Evolutionary conservation across 2,329 filamentous ascomycete genomes (phyloP).

Genomic region (Coniella vitis): DNA sequence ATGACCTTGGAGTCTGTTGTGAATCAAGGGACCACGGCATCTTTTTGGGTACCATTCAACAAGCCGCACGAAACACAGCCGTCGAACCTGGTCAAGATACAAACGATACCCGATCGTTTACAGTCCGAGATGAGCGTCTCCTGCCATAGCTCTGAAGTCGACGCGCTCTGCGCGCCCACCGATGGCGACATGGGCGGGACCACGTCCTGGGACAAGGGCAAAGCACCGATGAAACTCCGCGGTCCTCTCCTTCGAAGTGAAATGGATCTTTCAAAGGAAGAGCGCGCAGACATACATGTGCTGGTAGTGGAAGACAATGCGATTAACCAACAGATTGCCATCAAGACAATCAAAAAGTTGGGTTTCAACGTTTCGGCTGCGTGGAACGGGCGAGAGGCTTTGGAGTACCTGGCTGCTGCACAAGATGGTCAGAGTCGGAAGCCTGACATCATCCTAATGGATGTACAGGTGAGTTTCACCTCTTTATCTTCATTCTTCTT

Average conservation of each 20-base stretch:
- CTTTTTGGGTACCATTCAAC: conserved; percentile 71
- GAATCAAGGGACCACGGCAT: conserved; percentile 64
- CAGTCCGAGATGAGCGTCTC: conserved; percentile 59
- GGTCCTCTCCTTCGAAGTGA: conserved; percentile 27
- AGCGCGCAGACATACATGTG: conserved; percentile 60
- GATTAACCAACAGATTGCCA: conserved; percentile 38
- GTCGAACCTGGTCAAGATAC: conserved; percentile 52
- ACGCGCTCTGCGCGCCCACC: conserved; percentile 38
- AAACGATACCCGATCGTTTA: conserved; percentile 59
- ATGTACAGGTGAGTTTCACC: conserved; percentile 49
- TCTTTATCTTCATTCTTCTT: no score
- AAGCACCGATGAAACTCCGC: conserved; percentile 27
- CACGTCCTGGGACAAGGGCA: conserved; percentile 20
- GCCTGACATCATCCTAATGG: conserved; percentile 73
- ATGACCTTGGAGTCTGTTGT: conserved; percentile 63
- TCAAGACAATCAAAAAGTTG: conserved; percentile 67
- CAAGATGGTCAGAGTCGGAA: conserved; percentile 43
- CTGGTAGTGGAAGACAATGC: conserved; percentile 75
- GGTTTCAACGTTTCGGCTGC: conserved; percentile 64
- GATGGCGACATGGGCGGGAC: conserved; percentile 16
- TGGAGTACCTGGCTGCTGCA: conserved; percentile 61
- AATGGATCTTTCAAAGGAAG: conserved; percentile 44
- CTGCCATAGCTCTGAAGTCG: conserved; percentile 59
- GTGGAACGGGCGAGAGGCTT: conserved; percentile 72
- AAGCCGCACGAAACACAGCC: conserved; percentile 50